Percentiles rank a stretch among this genome's conserved stretches.
phyloP scores from a whole-genome alignment of 176 grass and related monocot species.

The Avena atlantica region DNA sequence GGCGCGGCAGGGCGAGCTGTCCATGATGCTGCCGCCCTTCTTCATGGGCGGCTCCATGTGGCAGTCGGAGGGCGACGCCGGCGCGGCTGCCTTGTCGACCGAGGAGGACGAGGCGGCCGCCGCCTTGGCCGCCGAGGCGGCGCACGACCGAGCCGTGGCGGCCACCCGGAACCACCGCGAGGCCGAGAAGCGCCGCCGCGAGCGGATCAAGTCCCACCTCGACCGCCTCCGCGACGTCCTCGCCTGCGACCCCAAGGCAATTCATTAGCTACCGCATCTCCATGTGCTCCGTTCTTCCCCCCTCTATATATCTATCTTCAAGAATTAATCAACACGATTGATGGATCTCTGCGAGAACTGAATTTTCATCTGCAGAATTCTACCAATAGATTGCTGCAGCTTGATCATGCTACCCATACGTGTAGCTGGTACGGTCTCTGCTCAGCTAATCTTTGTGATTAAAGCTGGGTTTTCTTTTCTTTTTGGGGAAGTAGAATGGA shows the following conservation, averaged over 20 bases:
- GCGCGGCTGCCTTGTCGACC: background rate
- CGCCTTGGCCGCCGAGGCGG: background rate
- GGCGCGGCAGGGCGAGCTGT: conserved; percentile 31
- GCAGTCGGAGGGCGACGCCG: background rate
- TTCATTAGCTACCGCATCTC: background rate
- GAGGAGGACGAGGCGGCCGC: conserved; percentile 49
- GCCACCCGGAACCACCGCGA: conserved; percentile 93
- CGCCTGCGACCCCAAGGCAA: conserved; percentile 95
- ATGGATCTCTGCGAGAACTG: background rate
- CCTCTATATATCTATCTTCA: background rate
- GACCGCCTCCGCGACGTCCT: conserved; percentile 88
- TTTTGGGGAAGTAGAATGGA: conserved; percentile 44
- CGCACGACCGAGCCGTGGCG: conserved; percentile 67
- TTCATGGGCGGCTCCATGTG: conserved; percentile 58
- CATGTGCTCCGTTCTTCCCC: background rate
- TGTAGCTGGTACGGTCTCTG: background rate
- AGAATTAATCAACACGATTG: background rate
- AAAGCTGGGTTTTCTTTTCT: conserved; percentile 39
- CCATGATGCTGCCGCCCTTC: conserved; percentile 56
- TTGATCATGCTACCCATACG: background rate
- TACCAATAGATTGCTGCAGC: conserved; percentile 13
- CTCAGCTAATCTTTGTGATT: conserved; percentile 37
- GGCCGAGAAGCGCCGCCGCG: conserved; percentile 90
- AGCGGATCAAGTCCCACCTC: conserved; percentile 98
- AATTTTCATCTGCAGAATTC: conserved; percentile 4